Conservation (phyloP, 768 basidiomycete species). For the Candolleomyces eurysporus region DNA sequence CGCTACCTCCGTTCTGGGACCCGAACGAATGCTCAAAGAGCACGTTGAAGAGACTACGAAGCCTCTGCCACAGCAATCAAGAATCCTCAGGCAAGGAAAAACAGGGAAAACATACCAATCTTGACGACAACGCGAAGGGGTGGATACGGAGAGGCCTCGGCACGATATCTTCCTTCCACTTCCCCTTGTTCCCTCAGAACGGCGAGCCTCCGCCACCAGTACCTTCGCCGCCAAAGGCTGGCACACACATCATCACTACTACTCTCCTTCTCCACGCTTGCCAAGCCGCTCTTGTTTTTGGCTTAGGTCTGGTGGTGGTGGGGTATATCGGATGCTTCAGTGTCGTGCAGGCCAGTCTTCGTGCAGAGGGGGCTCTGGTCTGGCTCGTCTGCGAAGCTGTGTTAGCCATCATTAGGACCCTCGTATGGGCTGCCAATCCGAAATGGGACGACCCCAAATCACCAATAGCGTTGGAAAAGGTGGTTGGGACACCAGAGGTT, state of each 20-base stretch:
- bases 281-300: neutral
- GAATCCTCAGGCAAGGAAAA: too few relatives aligned
- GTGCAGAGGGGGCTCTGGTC: neutral
- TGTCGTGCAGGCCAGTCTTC: constrained; percentile 1
- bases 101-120: neutral
- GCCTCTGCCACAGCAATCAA: too few relatives aligned
- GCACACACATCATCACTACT: neutral
- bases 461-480: neutral
- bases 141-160: neutral
- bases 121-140: neutral
- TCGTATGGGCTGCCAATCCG: neutral
- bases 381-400: neutral
- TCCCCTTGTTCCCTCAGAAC: neutral
- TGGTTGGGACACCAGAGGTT: neutral
- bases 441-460: neutral
- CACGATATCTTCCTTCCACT: neutral
- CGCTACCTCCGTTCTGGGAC: neutral
- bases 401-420: neutral
- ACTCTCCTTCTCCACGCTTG: neutral
- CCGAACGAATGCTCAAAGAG: neutral
- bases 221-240: neutral
- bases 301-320: neutral
- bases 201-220: neutral
- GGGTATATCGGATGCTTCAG: constrained; percentile 7
- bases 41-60: neutral